These are phyloP conservation scores for Butyriboletus appendiculatus DNA, from an alignment of 1,284 basidiomycete genomes.

Conservation along the genomic window DNA sequence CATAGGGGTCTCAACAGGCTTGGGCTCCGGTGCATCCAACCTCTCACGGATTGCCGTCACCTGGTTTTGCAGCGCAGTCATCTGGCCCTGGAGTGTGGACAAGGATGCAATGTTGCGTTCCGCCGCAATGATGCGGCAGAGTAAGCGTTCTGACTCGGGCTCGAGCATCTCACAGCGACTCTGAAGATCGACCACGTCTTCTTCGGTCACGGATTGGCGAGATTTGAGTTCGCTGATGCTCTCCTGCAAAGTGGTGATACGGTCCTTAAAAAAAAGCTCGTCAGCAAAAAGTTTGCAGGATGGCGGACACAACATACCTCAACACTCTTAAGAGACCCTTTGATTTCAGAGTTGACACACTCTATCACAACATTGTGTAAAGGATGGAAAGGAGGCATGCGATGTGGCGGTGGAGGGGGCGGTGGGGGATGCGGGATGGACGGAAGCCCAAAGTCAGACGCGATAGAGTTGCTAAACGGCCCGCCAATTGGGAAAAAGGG, in stretches of 20 bases:
- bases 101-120: slow-evolving; percentile 38
- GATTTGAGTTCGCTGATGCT: slow-evolving; percentile 20
- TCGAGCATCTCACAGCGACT: slow-evolving; percentile 44
- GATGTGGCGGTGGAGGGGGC: slow-evolving; percentile 1
- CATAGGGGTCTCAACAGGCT: slow-evolving; percentile 14
- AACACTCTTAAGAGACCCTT: slow-evolving; percentile 21
- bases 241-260: slow-evolving; percentile 24
- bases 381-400: slow-evolving; percentile 15
- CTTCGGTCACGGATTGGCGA: slow-evolving; percentile 30
- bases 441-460: slow-evolving; percentile 22
- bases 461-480: slow-evolving; percentile 27
- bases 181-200: slow-evolving; percentile 45
- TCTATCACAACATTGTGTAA: slow-evolving; percentile 21
- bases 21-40: slow-evolving; percentile 23
- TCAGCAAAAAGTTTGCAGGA: slow-evolving; percentile 1
- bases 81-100: slow-evolving; percentile 39
- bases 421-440: slow-evolving; percentile 12
- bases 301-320: slow-evolving; percentile 14
- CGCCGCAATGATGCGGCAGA: slow-evolving; percentile 28
- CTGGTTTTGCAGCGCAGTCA: slow-evolving; percentile 26
- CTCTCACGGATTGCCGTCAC: slow-evolving; percentile 40
- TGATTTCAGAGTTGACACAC: slow-evolving; percentile 25
- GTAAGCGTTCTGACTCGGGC: slow-evolving; percentile 34
- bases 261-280: slow-evolving; percentile 19
- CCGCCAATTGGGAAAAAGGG: slow-evolving; percentile 22